Evolutionary conservation across 768 basidiomycete species (phyloP), one percentile per base, ranked within the genome.

Genomic region (Kondoa subrosea): DNA sequence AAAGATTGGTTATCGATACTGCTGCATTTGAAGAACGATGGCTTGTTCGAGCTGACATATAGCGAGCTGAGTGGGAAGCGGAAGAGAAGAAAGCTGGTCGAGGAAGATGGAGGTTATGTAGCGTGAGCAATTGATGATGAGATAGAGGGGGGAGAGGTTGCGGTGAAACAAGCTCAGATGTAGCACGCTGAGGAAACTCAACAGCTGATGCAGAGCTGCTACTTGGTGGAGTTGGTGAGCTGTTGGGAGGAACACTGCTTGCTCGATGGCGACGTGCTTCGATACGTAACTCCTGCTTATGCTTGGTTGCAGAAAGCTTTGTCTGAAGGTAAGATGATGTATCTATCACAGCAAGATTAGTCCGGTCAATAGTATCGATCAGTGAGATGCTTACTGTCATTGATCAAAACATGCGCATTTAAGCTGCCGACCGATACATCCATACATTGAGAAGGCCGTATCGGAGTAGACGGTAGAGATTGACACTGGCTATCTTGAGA

Each of bases 51-150:
- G 34, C n/a, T 32, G 21, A 26, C 64, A 14, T 26, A 26, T 21
- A 21, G 16, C 64, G 64, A 40, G 64, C 31, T 26, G 32, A 21
- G 34, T 32, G 21, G 4, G 34, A 65, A 26, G 32, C 12, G 33
- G 25, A 15, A n/a, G 64, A 14, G 17, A 65, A n/a, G 14, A 65
- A 40, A 50, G 61, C 29, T 17, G 61, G 61, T 31, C 61, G 16
- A 4, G 61, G 61, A 3, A 63, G 61, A 32, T 32, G 27, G 61
- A 63, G 61, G 16, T 63, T 27, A n/a, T 63, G 61, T n/a, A 63
- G n/a, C 27, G 61, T 33, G 30, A 30, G 33, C 29, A 63, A 32
- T n/a, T 63, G 61, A 33, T 63, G 30, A 27, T 63, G 61, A n/a
- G 61, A 63, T 3, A 63, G 30, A 15, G 61, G 61, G 3, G 16